Evolutionary conservation across 2,329 filamentous ascomycete species (phyloP).

Genomic region (Penicillium sclerotigenum): DNA sequence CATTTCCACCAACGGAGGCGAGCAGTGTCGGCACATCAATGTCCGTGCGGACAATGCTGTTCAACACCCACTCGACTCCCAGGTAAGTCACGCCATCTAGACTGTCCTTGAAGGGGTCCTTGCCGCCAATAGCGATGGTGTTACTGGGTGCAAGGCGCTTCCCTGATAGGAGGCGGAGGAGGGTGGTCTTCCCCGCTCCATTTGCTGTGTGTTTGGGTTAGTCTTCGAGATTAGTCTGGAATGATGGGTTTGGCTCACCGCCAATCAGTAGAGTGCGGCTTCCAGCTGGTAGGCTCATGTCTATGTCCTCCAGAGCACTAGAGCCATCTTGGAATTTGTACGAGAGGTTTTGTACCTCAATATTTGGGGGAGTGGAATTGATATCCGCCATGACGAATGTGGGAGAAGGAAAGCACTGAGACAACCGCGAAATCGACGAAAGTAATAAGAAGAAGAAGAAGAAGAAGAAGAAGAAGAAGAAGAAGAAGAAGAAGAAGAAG

Average conservation of each 20-base stretch:
- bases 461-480: background rate
- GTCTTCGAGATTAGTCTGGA: background rate
- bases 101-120: slow-evolving; percentile 86
- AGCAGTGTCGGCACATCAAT: slow-evolving; percentile 88
- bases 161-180: slow-evolving; percentile 88
- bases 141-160: slow-evolving; percentile 82
- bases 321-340: slow-evolving; percentile 88
- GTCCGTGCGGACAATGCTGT: slow-evolving; percentile 91
- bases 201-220: slow-evolving; percentile 59
- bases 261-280: slow-evolving; percentile 90
- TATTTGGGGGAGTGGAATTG: slow-evolving; percentile 51
- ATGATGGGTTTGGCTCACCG: slow-evolving; percentile 46
- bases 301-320: slow-evolving; percentile 71
- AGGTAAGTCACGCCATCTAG: slow-evolving; percentile 96
- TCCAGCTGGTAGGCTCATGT: slow-evolving; percentile 71
- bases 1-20: slow-evolving; percentile 77
- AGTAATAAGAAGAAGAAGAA: background rate
- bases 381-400: slow-evolving; percentile 21
- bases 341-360: slow-evolving; percentile 71
- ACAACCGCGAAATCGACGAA: background rate
- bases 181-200: slow-evolving; percentile 93
- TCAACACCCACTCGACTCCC: slow-evolving; percentile 95
- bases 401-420: background rate
- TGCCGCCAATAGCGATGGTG: slow-evolving; percentile 72
- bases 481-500: background rate